A percentile compares a stretch with the other conserved stretches of the same genome.
Evolutionary conservation across 2,329 filamentous ascomycete species (phyloP).

Genomic region (Diaporthe destruens): DNA sequence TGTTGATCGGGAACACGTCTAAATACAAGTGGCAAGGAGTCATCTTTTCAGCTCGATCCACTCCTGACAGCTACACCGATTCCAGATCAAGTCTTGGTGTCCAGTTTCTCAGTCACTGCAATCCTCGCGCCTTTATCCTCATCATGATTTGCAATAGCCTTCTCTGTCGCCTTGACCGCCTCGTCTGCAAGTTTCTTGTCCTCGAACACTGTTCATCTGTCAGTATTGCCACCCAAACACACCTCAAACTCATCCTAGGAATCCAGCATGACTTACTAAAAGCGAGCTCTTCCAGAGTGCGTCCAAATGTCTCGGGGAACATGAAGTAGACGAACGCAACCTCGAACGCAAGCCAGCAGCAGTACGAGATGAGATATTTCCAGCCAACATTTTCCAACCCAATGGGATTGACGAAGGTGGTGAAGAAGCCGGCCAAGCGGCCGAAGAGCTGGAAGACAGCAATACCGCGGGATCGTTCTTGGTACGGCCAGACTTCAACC

Average conservation of each 20-base stretch:
- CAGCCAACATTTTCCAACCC: slow-evolving; percentile 49
- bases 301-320: slow-evolving; percentile 48
- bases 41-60: neutral
- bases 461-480: slow-evolving; percentile 50
- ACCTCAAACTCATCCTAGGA: too few species aligned
- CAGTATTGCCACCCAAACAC: neutral
- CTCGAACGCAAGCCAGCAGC: slow-evolving; percentile 50
- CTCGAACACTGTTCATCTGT: slow-evolving; percentile 31
- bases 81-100: slow-evolving; percentile 4
- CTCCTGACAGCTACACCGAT: neutral
- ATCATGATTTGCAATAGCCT: slow-evolving; percentile 35
- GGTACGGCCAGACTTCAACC: slow-evolving; percentile 50
- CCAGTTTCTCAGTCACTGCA: slow-evolving; percentile 18
- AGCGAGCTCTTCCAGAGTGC: slow-evolving; percentile 48
- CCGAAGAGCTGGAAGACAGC: slow-evolving; percentile 51
- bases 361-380: slow-evolving; percentile 50
- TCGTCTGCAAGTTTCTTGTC: slow-evolving; percentile 39
- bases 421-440: slow-evolving; percentile 49
- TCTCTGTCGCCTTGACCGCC: slow-evolving; percentile 37
- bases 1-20: neutral
- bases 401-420: slow-evolving; percentile 51
- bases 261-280: slow-evolving; percentile 43
- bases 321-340: slow-evolving; percentile 47
- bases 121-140: slow-evolving; percentile 10
- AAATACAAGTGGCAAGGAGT: neutral